Evolutionary conservation across 345 rosid genomes (phyloP).

Genomic region (Salix suchowensis): DNA sequence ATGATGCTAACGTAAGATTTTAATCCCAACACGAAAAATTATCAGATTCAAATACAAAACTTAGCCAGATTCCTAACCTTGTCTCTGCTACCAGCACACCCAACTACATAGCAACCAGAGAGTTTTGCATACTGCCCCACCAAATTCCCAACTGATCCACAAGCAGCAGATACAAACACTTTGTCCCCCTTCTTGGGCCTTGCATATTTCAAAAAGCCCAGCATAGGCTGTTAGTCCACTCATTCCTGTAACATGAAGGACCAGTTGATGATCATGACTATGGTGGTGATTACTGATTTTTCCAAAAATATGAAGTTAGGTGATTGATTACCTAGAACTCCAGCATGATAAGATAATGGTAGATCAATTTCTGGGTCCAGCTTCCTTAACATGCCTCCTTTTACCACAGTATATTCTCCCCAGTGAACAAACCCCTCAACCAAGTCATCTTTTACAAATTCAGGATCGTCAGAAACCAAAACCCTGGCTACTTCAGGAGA

Average conservation of each 20-base stretch:
- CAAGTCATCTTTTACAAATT: conserved; percentile 41
- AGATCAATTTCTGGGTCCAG: conserved; percentile 51
- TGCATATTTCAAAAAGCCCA: conserved; percentile 40
- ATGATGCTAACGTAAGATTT: neutral
- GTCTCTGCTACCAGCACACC: conserved; percentile 39
- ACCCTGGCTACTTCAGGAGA: conserved; percentile 53
- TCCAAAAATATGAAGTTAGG: neutral
- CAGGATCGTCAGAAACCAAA: conserved; percentile 43
- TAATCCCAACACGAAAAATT: neutral
- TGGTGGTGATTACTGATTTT: neutral
- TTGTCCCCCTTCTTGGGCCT: conserved; percentile 41
- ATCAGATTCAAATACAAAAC: neutral
- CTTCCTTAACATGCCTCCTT: conserved; percentile 38
- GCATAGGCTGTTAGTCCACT: conserved; percentile 52
- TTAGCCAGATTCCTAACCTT: conserved; percentile 21
- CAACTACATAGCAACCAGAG: conserved; percentile 50
- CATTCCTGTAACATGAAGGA: conserved; percentile 25
- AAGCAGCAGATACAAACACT: conserved; percentile 49
- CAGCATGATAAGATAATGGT: conserved; percentile 52
- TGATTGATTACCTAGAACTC: conserved; percentile 38
- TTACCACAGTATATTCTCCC: conserved; percentile 48
- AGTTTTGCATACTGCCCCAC: conserved; percentile 51
- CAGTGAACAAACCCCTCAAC: conserved; percentile 43
- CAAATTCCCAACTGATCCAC: conserved; percentile 48
- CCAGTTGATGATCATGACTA: neutral